Base-by-base conservation (phyloP, 331 rosid genomes). In the Pyracantha coccinea region DNA sequence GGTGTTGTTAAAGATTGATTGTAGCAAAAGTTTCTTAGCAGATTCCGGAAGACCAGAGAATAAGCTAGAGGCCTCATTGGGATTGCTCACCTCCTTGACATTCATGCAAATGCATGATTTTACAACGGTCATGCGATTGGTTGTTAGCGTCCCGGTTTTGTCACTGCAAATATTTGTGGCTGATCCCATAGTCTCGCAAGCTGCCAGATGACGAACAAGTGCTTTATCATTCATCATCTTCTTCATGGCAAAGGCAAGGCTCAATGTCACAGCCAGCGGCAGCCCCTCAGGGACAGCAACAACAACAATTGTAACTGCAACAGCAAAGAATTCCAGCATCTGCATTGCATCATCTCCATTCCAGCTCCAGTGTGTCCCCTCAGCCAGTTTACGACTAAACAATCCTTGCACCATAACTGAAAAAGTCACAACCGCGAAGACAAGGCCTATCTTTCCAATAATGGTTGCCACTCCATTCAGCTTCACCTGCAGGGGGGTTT, bases 161-260 rank as follows among this genome's bases (percentile, higher is more conserved):
- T 94, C 97, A 74, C 97, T 94, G 24, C 97, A 94, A 68, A 94
- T 95, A 61, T 85, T 89, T 65, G 97, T 92, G 54, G 97, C 89
- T 24, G 99, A 95, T 80, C 99, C 99, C 99, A 95, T 95, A 23
- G 99, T 95, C 90, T 95, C 99, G 57, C 99, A 95, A 70, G 99
- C 99, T 84, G 99, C 98, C 86, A 95, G 79, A 84, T 95, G 67
- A 50, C 98, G 86, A 72, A 95, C 99, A 35, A 95, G 98, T 79
- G 99, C 99, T 89, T 92, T 95, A 76, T 95, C 98, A 15, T 88
- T 95, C 99, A 95, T 95, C 98, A 95, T 90, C 72, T 92, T 95
- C 83, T 95, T 95, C 99, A 95, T 95, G 47, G 99, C 98, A 78
- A 95, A 95, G 66, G 99, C 99, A 78, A 92, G 99, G 78, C 99